Evolutionary conservation across 257 asterid genomes (phyloP), one percentile per base, ranked within the genome.

Genomic region (Solanum clarkiae): DNA sequence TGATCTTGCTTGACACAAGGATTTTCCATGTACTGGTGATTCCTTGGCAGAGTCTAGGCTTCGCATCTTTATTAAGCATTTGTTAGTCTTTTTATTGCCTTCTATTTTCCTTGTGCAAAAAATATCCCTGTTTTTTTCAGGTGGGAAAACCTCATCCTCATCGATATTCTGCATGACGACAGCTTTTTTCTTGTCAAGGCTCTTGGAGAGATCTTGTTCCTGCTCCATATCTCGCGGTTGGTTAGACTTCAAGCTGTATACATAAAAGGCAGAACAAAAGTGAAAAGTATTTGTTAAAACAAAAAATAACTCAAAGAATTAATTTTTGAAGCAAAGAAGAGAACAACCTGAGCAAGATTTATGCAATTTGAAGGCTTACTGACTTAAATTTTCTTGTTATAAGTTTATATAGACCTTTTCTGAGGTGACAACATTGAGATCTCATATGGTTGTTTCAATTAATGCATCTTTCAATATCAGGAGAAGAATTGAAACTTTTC

Each of bases 21-120:
- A 69, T 77, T 54, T 84, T 72, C 72, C 75, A n/a, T 82, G 83
- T 49, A n/a, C 66, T 59, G 86, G 80, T 49, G 82, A 87, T 17
- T 84, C 85, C 68, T 83, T 77, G 29, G 17, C 65, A 6, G 85
- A 80, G 49, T 87, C 89, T 29, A 88, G 85, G 87, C 89, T 90
- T 87, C 88, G 81, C 87, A 49, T 84, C 79, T 66, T 90, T 26
- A 84, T 69, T 60, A 85, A n/a, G 24, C 74, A 74, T 68, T 55
- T 70, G 26, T 57, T 55, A 40, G 44, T 56, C 29, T 12, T 77
- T 14, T 36, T 57, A 55, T 81, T 72, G 32, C 65, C 84, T 22
- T 81, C 91, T 10, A 16, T 69, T 42, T 42, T 24, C 42, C 69
- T 54, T 32, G 51, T 54, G 80, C 70, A 29, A 20, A 84, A 7